Base-by-base conservation (phyloP, 2,329 filamentous ascomycete species). In the Aspergillus vadensis region DNA sequence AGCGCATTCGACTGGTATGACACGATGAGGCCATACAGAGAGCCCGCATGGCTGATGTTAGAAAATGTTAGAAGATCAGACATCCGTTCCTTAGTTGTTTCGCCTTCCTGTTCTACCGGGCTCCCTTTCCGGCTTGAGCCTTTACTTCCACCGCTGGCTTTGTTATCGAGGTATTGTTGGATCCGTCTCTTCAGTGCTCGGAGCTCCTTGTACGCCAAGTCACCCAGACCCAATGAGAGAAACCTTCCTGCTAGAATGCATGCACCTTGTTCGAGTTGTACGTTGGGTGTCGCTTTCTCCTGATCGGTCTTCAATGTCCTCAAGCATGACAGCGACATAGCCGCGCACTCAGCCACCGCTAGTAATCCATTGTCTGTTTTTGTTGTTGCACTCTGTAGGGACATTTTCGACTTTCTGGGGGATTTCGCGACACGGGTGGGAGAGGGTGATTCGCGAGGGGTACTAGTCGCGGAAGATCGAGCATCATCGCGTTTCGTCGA, bases 261-360 rank as follows among this genome's bases (percentile, higher is more conserved):
- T 19, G 76, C 72, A 0, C 77, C 79, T 59, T 78, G 76, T 59
- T 80, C 77, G 7, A 80, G 67, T 55, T 78, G 77, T 52, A 79
- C 66, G 57, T 74, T 76, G 8, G 73, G 74, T 19, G 69, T 48
- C 21, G 57, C 62, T 38, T 53, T 66, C 2, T 61, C 63, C 6
- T 69, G 65, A 7, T 77, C 74, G 23, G 62, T 67, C 53, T 76
- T 78, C 7, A 77, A 54, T 17, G 65, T 61, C 19, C 78, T 67
- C 27, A 81, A 64, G 55, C 72, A 77, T 2, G 73, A 71, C 57
- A 81, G 66, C 14, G 79, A 74, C 17, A 76, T 61, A 5, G 73
- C 69, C 12, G 78, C 78, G 58, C 78, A 80, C 62, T 79, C 75
- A 8, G 75, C 78, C 17, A 75, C 65, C 10, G 73, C 66, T 10